phyloP scores from a whole-genome alignment of 1,139 yeast species.

The Yamadazyma dushanensis region DNA sequence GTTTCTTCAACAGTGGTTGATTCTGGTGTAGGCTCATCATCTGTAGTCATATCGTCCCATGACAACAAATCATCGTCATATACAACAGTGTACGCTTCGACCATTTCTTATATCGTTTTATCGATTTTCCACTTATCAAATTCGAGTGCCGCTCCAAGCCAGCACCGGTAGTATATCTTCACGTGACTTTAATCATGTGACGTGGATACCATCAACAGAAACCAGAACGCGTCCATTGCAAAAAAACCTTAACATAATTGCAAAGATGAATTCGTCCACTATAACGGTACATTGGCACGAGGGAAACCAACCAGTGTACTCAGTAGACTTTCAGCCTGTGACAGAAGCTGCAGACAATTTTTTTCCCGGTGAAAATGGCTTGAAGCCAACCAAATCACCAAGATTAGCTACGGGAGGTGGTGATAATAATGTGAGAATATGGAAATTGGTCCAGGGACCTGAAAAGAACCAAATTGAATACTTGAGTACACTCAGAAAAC shows the following conservation, averaged over 20 bases:
- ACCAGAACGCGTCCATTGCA: not conserved
- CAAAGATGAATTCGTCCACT: conserved; percentile 55
- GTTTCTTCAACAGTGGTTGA: not conserved
- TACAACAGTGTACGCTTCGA: not conserved
- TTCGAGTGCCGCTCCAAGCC: conserved; percentile 1
- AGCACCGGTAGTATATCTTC: not conserved
- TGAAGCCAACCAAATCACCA: conserved; percentile 17
- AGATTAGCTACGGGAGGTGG: conserved; percentile 92
- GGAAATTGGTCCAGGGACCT: conserved; percentile 31
- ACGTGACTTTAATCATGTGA: conserved; percentile 1
- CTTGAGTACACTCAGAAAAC: conserved; percentile 77
- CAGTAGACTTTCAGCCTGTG: conserved; percentile 73
- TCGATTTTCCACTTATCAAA: not conserved
- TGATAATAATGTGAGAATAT: conserved; percentile 80
- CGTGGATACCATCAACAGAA: not conserved
- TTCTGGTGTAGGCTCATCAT: not conserved
- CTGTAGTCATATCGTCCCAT: conserved; percentile 16
- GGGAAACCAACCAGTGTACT: conserved; percentile 78
- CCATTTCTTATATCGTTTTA: not conserved
- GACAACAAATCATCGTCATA: conserved; percentile 16
- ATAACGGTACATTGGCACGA: conserved; percentile 81
- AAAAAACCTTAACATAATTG: not conserved
- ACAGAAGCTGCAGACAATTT: conserved; percentile 10
- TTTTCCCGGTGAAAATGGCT: not conserved
- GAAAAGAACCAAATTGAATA: conserved; percentile 43